These are phyloP conservation scores for Fagus sylvatica DNA, from an alignment of 306 rosid species.

Conservation along the genomic window DNA sequence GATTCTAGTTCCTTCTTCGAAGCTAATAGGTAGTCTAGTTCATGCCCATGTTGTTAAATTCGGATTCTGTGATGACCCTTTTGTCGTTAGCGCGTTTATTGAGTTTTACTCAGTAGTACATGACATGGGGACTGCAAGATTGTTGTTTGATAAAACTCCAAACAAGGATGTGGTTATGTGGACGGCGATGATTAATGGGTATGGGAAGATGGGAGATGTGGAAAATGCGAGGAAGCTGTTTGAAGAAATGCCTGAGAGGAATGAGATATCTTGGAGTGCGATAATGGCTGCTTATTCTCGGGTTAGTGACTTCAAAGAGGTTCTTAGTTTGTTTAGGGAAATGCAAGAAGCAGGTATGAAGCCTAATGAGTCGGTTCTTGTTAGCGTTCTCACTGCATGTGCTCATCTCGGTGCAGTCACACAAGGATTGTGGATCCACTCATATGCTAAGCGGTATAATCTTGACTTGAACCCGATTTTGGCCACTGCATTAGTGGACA, in stretches of 20 bases:
- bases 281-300: constrained; percentile 53
- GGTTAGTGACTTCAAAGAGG: constrained; percentile 39
- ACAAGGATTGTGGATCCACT: constrained; percentile 51
- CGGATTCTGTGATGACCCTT: constrained; percentile 56
- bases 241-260: constrained; percentile 73
- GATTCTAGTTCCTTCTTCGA: constrained; percentile 22
- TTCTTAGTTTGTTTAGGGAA: constrained; percentile 37
- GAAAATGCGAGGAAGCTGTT: constrained; percentile 63
- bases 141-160: constrained; percentile 46
- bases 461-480: constrained; percentile 39
- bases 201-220: constrained; percentile 67
- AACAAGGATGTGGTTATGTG: constrained; percentile 74
- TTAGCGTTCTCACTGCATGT: constrained; percentile 42
- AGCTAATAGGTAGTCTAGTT: constrained; percentile 44
- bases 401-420: constrained; percentile 47
- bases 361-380: constrained; percentile 48
- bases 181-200: constrained; percentile 80
- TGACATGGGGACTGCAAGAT: constrained; percentile 40
- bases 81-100: constrained; percentile 51
- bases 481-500: constrained; percentile 48
- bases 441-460: constrained; percentile 34
- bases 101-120: constrained; percentile 48
- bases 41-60: constrained; percentile 63
- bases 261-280: constrained; percentile 63
- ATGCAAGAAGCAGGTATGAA: constrained; percentile 38